Evolutionary conservation across 2,329 filamentous ascomycete genomes (phyloP).

Genomic region (Cercospora canescens): DNA sequence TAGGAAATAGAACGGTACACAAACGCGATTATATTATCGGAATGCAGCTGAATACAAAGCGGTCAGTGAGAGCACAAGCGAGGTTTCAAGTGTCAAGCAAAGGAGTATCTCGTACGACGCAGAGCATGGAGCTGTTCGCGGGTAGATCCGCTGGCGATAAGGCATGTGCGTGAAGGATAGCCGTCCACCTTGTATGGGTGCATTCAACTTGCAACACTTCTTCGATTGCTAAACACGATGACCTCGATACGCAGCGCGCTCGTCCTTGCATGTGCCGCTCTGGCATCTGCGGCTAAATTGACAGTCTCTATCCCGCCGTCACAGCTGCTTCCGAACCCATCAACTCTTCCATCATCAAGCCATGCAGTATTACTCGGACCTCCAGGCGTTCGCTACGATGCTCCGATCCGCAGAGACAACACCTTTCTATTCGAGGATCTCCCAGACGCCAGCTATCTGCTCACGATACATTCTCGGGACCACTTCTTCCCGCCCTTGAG

Average conservation of each 20-base stretch:
- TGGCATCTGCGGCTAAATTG: constrained; percentile 43
- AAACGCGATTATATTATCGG: neutral
- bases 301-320: constrained; percentile 54
- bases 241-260: constrained; percentile 7
- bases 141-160: neutral
- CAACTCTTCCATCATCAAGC: constrained; percentile 56
- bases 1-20: constrained; percentile 1
- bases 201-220: neutral
- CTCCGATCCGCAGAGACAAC: constrained; percentile 67
- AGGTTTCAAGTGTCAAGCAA: constrained; percentile 6
- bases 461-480: constrained; percentile 74
- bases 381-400: constrained; percentile 50
- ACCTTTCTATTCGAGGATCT: constrained; percentile 77
- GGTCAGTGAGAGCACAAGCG: constrained; percentile 4
- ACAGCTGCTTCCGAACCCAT: constrained; percentile 45
- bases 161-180: neutral
- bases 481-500: constrained; percentile 77
- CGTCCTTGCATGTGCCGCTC: constrained; percentile 25
- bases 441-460: constrained; percentile 72
- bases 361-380: constrained; percentile 59
- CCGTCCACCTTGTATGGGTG: neutral
- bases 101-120: constrained; percentile 6
- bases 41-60: constrained; percentile 3
- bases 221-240: neutral
- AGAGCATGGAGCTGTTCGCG: neutral